These are phyloP conservation scores for Alternaria metachromatica DNA, from an alignment of 2,329 filamentous ascomycete species.

Conservation along the genomic window DNA sequence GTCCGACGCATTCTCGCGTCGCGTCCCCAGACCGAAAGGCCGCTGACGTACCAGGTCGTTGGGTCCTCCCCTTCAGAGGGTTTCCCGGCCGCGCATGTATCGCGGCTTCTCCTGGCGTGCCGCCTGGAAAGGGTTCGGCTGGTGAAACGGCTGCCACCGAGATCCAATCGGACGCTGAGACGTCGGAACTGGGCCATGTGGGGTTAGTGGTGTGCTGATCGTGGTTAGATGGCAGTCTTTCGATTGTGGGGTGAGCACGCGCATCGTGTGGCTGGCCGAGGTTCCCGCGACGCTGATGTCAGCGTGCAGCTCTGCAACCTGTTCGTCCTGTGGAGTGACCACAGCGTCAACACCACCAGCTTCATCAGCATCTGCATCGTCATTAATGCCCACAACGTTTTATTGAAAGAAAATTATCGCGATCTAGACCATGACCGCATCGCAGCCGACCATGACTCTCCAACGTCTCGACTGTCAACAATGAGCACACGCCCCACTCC, in stretches of 20 bases:
- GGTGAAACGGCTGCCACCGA: slow-evolving; percentile 25
- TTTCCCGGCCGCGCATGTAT: slow-evolving; percentile 45
- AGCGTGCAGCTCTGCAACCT: slow-evolving; percentile 8
- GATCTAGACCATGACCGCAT: slow-evolving; percentile 1
- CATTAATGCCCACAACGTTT: background rate
- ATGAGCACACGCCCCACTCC: slow-evolving; percentile 4
- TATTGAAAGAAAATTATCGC: background rate
- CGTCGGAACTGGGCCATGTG: slow-evolving; percentile 13
- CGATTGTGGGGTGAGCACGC: slow-evolving; percentile 28
- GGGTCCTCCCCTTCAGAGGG: slow-evolving; percentile 15
- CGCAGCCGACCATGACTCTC: slow-evolving; percentile 19
- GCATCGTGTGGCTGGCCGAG: slow-evolving; percentile 17
- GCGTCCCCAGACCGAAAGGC: slow-evolving; percentile 19
- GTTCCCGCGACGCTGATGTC: slow-evolving; percentile 12
- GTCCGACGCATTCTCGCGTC: slow-evolving; percentile 39
- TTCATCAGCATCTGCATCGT: background rate
- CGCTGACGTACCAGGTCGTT: slow-evolving; percentile 29
- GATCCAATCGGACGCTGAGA: slow-evolving; percentile 16
- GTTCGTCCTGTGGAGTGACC: slow-evolving; percentile 8
- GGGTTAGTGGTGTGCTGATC: slow-evolving; percentile 25
- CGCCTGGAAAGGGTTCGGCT: slow-evolving; percentile 19
- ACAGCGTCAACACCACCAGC: slow-evolving; percentile 4
- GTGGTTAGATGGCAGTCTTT: slow-evolving; percentile 20
- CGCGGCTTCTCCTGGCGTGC: slow-evolving; percentile 18
- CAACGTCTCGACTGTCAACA: slow-evolving; percentile 9